Evolutionary conservation across 768 basidiomycete species (phyloP).

Genomic region (Gautieria morchelliformis): DNA sequence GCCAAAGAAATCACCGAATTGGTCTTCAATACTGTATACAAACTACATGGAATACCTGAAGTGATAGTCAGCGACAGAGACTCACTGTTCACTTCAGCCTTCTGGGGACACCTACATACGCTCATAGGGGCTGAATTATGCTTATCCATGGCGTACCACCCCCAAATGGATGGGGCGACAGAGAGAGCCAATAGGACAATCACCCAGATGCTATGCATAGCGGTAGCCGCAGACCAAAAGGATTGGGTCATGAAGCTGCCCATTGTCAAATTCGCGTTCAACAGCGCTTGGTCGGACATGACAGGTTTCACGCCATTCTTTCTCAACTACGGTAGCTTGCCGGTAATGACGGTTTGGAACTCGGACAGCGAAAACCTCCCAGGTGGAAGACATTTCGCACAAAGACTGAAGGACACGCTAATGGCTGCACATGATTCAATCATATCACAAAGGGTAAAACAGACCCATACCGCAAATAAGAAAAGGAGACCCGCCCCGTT

Average conservation of each 20-base stretch:
- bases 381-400: neutral
- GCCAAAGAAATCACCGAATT: constrained; percentile 17
- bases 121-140: constrained; percentile 20
- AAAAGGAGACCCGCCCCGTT: constrained; percentile 12
- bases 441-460: constrained; percentile 16
- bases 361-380: neutral
- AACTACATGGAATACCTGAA: constrained; percentile 23
- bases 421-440: constrained; percentile 13
- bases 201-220: constrained; percentile 18
- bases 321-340: constrained; percentile 13
- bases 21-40: constrained; percentile 21
- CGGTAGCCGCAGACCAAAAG: constrained; percentile 17
- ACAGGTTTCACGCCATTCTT: constrained; percentile 30
- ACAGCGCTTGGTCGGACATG: constrained; percentile 21
- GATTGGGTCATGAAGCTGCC: constrained; percentile 24
- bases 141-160: constrained; percentile 29
- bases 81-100: constrained; percentile 22
- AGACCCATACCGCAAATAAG: constrained; percentile 15
- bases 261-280: constrained; percentile 22
- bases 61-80: constrained; percentile 18
- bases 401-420: constrained; percentile 22
- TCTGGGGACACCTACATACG: constrained; percentile 20
- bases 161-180: constrained; percentile 26
- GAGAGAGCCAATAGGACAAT: constrained; percentile 26
- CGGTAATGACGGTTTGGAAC: constrained; percentile 6